Conservation (phyloP, 1,284 basidiomycete species). For the Peniophora sp. region DNA sequence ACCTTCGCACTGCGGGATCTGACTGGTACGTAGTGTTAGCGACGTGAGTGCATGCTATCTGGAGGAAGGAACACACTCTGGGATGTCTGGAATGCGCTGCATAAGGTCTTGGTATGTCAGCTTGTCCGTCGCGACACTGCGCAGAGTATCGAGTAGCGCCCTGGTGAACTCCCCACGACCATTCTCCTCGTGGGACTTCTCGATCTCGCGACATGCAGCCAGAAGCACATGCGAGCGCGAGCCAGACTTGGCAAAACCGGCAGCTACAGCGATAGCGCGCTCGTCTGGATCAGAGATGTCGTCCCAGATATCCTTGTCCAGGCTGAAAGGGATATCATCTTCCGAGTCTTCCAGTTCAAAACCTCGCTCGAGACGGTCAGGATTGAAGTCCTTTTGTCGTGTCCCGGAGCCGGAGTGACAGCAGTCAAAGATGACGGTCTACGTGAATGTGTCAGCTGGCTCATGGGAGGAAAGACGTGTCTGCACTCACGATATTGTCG, state of each 20-base stretch:
- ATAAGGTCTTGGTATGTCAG: constrained; percentile 26
- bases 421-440: constrained; percentile 33
- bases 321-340: constrained; percentile 13
- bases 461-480: not conserved
- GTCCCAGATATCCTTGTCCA: constrained; percentile 15
- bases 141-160: constrained; percentile 19
- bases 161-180: constrained; percentile 23
- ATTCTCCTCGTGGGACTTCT: constrained; percentile 21
- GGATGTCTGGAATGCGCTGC: constrained; percentile 19
- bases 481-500: constrained; percentile 24
- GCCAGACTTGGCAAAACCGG: constrained; percentile 17
- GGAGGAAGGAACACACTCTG: constrained; percentile 14
- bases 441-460: not conserved
- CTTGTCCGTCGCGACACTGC: constrained; percentile 11
- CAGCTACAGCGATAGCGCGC: constrained; percentile 6
- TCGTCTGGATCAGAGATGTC: constrained; percentile 7
- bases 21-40: constrained; percentile 11
- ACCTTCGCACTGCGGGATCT: constrained; percentile 26
- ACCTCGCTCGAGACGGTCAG: constrained; percentile 14
- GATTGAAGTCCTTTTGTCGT: constrained; percentile 1
- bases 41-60: not conserved
- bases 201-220: constrained; percentile 25
- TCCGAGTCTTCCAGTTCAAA: constrained; percentile 3
- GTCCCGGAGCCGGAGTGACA: constrained; percentile 26
- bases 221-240: constrained; percentile 26